Conservation (phyloP, 345 rosid genomes). For the Ricinus communis region DNA sequence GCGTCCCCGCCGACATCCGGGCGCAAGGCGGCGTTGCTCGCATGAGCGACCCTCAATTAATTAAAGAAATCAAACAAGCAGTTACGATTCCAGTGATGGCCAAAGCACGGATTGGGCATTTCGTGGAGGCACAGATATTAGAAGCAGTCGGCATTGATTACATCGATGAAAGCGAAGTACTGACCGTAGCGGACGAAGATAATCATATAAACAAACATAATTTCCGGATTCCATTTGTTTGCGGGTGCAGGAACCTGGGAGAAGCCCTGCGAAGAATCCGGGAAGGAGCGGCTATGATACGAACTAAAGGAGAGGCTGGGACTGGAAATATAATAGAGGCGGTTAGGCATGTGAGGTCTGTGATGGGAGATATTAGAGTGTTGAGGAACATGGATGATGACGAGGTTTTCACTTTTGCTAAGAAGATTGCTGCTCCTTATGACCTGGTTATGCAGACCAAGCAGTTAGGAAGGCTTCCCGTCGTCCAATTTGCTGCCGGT, state of each 20-base stretch:
- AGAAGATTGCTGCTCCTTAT: conserved; percentile 44
- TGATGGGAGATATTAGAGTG: conserved; percentile 65
- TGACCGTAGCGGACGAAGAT: conserved; percentile 73
- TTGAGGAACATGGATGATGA: conserved; percentile 78
- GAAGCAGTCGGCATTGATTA: conserved; percentile 65
- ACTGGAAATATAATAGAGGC: conserved; percentile 79
- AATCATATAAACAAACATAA: conserved; percentile 82
- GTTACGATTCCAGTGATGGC: conserved; percentile 35
- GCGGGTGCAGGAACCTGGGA: conserved; percentile 79
- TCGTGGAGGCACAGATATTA: conserved; percentile 31
- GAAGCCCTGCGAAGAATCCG: conserved; percentile 72
- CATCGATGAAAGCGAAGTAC: conserved; percentile 77
- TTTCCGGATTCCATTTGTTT: conserved; percentile 76
- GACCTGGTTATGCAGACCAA: conserved; percentile 38
- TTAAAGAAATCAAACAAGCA: conserved; percentile 29
- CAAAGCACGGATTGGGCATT: conserved; percentile 32
- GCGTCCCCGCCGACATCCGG: conserved; percentile 31
- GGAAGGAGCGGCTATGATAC: conserved; percentile 84
- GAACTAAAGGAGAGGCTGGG: conserved; percentile 87
- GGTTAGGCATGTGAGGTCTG: conserved; percentile 76
- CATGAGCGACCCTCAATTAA: conserved; percentile 34
- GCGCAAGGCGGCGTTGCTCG: conserved; percentile 36
- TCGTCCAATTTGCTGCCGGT: conserved; percentile 34
- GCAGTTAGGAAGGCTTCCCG: conserved; percentile 31
- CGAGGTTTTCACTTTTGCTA: conserved; percentile 68